Base-by-base conservation (phyloP, 2,329 filamentous ascomycete genomes). In the Paraphoma sp. region DNA sequence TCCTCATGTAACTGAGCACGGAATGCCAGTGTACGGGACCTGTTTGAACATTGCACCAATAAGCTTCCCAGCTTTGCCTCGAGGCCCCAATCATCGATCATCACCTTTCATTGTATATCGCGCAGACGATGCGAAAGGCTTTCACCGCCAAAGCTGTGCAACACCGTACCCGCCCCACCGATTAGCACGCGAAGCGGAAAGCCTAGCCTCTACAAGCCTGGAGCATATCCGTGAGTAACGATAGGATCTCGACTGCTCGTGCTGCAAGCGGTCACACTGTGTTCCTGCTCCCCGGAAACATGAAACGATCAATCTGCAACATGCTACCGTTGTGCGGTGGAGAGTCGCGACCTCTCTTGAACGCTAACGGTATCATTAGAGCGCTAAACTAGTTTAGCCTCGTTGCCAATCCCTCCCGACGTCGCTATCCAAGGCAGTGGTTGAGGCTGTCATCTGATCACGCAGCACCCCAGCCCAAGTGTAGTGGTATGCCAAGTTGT, bases 71-170 rank as follows among this genome's bases (percentile, higher is more conserved):
- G 23, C 23, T 23, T 23, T 23, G 23, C 5, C 23, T 23, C 23
- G 23, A 23, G 23, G 23, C 23, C 5, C 23, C 23, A 23, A 23
- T 23, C 23, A 23, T 23, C 23, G 23, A 23, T 2, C 23, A 23
- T 23, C 23, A 33, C 23, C 33, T 16, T 28, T 30, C 38, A 14
- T 6, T n/a, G 17, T 14, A 41, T 11, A 41, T 40, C 14, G 18
- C 17, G 28, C 29, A 28, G 38, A 28, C 28, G 16, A 33, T 44
- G 45, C 28, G 30, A 28, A 23, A 46, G 41, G 51, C 51, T 59
- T 23, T 69, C 70, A 73, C 72, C 71, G 70, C 72, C 64, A 67
- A 64, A 69, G 59, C 55, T 72, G 70, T 73, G 65, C 66, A 48
- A 73, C 60, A 50, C 46, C 48, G 62, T 57, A 58, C 57, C 63